Conservation (phyloP, 345 rosid genomes). For the Gossypioides kirkii region DNA sequence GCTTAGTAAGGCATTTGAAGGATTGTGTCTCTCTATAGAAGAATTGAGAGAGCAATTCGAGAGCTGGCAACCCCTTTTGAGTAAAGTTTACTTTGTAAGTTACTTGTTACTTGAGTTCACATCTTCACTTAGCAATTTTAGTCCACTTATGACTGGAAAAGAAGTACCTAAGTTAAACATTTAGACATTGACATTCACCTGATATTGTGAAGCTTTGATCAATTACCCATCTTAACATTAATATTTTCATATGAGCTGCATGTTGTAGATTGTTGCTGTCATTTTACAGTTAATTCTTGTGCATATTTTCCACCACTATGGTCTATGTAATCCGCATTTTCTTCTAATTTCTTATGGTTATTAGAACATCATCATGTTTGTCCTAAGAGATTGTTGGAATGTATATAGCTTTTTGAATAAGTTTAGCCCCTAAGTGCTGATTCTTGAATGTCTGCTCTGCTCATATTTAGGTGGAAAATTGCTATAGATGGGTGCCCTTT, state of each 20-base stretch:
- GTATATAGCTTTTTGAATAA: not conserved
- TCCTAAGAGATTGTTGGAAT: not conserved
- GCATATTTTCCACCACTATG: not conserved
- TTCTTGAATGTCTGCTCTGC: not conserved
- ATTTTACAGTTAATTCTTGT: not conserved
- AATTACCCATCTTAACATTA: not conserved
- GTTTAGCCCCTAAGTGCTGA: not conserved
- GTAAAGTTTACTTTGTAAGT: constrained; percentile 89
- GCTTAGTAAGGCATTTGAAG: constrained; percentile 53
- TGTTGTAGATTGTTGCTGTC: not conserved
- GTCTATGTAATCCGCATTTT: not conserved
- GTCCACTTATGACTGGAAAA: not conserved
- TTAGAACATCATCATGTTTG: not conserved
- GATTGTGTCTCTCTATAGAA: constrained; percentile 61
- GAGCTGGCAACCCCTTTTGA: constrained; percentile 67
- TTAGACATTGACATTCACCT: not conserved
- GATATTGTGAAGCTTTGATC: not conserved
- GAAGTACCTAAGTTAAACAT: not conserved
- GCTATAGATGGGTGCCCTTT: not conserved
- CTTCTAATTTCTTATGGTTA: constrained; percentile 2
- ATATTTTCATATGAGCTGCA: not conserved
- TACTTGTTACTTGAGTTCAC: not conserved
- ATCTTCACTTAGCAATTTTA: constrained; percentile 1
- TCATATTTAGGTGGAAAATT: not conserved
- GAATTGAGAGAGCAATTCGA: constrained; percentile 62